These are phyloP conservation scores for Volvox africanus DNA, from an alignment of 139 green algal genomes.

Conservation along the genomic window DNA sequence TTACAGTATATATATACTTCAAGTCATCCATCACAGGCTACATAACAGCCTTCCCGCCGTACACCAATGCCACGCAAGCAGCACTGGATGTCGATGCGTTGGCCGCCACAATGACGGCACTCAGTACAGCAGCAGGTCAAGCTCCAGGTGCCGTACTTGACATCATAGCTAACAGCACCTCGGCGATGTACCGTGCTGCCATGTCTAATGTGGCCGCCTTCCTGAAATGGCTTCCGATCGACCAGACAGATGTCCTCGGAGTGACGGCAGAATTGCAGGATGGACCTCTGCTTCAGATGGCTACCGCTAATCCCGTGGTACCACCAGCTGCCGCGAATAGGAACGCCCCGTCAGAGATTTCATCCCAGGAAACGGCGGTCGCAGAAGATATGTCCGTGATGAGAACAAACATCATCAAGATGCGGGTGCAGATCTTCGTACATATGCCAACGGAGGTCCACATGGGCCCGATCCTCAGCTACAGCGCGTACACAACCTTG, in stretches of 20 bases:
- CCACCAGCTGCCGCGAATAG: too few relatives aligned
- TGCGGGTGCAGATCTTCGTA: neutral
- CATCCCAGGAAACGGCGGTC: neutral
- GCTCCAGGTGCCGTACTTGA: neutral
- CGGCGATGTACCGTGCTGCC: neutral
- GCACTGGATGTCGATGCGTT: neutral
- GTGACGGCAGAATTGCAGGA: too few relatives aligned
- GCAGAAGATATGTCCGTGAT: neutral
- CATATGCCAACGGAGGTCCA: neutral
- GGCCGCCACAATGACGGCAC: neutral
- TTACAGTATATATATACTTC: neutral
- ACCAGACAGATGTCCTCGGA: neutral
- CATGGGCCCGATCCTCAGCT: neutral
- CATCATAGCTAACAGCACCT: neutral
- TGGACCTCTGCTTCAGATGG: too few relatives aligned
- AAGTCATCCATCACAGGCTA: neutral
- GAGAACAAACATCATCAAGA: neutral
- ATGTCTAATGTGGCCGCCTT: neutral
- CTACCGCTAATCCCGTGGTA: too few relatives aligned
- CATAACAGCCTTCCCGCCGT: neutral
- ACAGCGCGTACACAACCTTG: neutral
- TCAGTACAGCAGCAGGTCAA: neutral
- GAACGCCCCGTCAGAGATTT: neutral
- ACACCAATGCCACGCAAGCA: neutral
- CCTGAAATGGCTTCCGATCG: neutral